phyloP scores from a whole-genome alignment of 2,329 filamentous ascomycete species.

The Aspergillus nomiae region DNA sequence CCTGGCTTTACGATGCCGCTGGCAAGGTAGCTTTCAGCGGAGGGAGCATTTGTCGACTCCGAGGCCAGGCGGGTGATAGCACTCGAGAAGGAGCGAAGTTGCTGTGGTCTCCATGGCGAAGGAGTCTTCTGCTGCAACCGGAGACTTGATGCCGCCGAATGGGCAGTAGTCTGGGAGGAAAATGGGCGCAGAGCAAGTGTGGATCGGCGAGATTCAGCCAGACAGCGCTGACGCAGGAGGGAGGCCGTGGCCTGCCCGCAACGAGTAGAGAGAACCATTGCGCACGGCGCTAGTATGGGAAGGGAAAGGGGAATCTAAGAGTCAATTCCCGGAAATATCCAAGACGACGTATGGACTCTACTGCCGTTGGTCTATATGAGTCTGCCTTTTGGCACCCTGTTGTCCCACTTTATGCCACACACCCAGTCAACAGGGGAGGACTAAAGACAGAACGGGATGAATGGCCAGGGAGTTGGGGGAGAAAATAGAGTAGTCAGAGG shows the following conservation, averaged over 20 bases:
- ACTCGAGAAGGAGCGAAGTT: constrained; percentile 47
- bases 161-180: constrained; percentile 36
- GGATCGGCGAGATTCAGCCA: constrained; percentile 39
- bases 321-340: constrained; percentile 14
- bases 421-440: constrained; percentile 7
- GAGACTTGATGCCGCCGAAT: constrained; percentile 33
- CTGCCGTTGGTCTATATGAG: constrained; percentile 8
- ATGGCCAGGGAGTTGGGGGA: background rate
- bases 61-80: constrained; percentile 40
- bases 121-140: constrained; percentile 41
- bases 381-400: constrained; percentile 18
- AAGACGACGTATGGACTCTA: constrained; percentile 10
- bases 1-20: constrained; percentile 82
- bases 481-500: background rate
- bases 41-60: constrained; percentile 69
- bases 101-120: constrained; percentile 42
- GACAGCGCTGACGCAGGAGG: constrained; percentile 45
- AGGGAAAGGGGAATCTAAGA: constrained; percentile 8
- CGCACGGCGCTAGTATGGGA: constrained; percentile 34
- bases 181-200: constrained; percentile 41
- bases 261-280: constrained; percentile 50
- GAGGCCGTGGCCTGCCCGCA: constrained; percentile 46
- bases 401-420: constrained; percentile 27
- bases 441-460: constrained; percentile 2
- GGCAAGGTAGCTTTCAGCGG: constrained; percentile 82